Conservation (phyloP, 2,329 filamentous ascomycete genomes). For the Pyrenophora graminea region DNA sequence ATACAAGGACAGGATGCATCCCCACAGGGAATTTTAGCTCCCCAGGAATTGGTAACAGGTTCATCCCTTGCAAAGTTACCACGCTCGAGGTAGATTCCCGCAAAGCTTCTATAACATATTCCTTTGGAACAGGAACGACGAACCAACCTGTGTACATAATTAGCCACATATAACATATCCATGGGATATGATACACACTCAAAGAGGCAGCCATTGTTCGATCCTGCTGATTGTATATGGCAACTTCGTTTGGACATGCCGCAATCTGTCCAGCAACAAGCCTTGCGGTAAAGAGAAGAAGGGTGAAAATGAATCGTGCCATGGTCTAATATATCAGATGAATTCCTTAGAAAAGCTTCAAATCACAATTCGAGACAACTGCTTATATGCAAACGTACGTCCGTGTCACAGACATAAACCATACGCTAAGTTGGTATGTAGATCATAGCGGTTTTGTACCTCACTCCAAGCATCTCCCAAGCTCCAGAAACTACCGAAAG, state of each 20-base stretch:
- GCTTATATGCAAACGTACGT: no score
- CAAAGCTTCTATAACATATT: conserved; percentile 9
- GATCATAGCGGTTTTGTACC: no score
- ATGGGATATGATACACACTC: neutral
- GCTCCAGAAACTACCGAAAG: no score
- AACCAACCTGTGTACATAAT: conserved; percentile 7
- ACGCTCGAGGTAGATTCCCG: conserved; percentile 5
- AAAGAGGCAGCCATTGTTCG: conserved; percentile 13
- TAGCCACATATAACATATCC: neutral
- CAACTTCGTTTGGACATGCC: conserved; percentile 15
- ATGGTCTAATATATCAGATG: neutral
- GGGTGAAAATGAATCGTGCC: conserved; percentile 1
- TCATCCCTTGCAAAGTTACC: conserved; percentile 3
- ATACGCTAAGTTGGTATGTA: no score
- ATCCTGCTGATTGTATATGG: conserved; percentile 10
- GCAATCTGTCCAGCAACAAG: conserved; percentile 4
- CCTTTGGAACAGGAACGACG: conserved; percentile 8
- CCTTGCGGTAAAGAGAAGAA: conserved; percentile 1
- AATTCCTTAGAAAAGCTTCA: no score
- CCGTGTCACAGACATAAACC: no score
- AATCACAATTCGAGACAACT: no score
- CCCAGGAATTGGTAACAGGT: conserved; percentile 1
- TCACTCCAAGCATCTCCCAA: no score
- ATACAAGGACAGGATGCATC: conserved; percentile 13
- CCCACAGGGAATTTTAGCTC: conserved; percentile 1